Evolutionary conservation across 805 yeast species (phyloP).

Genomic region (Zygotorulaspora danielsina): DNA sequence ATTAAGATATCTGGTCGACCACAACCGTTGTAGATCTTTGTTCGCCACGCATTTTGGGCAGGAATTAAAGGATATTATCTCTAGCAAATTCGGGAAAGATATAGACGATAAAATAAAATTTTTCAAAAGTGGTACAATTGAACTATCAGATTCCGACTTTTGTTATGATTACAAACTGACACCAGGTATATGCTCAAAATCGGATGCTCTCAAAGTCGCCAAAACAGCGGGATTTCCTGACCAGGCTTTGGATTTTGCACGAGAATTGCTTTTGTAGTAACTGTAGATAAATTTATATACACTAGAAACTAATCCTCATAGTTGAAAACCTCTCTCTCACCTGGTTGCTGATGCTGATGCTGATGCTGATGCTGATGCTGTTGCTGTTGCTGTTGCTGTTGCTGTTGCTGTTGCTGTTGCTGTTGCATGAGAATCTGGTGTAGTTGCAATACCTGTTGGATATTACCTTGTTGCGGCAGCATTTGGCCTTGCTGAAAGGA

Average conservation of each 20-base stretch:
- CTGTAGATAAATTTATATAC: not conserved
- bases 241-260: conserved; percentile 52
- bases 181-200: conserved; percentile 66
- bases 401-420: conserved; percentile 12
- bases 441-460: conserved; percentile 9
- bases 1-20: conserved; percentile 48
- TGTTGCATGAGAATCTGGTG: conserved; percentile 5
- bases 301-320: conserved; percentile 7
- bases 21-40: conserved; percentile 64
- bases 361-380: conserved; percentile 8
- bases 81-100: conserved; percentile 25
- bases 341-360: conserved; percentile 16
- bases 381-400: conserved; percentile 9
- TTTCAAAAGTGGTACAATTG: conserved; percentile 27
- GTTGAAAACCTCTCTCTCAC: conserved; percentile 11
- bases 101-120: conserved; percentile 18
- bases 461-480: conserved; percentile 2
- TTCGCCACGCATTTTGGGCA: conserved; percentile 86
- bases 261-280: conserved; percentile 23
- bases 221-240: conserved; percentile 73
- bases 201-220: conserved; percentile 77
- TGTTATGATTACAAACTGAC: conserved; percentile 50
- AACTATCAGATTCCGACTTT: conserved; percentile 24
- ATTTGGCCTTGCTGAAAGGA: not conserved
- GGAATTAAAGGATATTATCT: conserved; percentile 45